Evolutionary conservation across 176 grass and related monocot genomes (phyloP), one percentile per base, ranked within the genome.

Genomic region (Triticum timopheevii): DNA sequence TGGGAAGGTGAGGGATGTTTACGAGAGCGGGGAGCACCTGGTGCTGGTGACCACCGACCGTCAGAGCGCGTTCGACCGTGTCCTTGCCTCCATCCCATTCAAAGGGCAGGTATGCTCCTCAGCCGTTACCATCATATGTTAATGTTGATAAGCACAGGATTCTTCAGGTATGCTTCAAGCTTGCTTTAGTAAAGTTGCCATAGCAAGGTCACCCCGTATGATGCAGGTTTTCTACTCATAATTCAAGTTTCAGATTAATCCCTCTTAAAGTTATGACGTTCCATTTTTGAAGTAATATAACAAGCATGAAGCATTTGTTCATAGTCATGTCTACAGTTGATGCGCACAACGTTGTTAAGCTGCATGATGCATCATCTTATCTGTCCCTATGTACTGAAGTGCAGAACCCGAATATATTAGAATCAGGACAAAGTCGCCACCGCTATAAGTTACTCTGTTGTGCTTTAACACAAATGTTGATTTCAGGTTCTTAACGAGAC

Each of bases 401-500:
- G 6, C 82, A 30, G 0, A 79, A 65, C 13, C 10, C 58, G 56
- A 75, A 24, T 59, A 44, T 13, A 12, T 30, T 50, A 8, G 15
- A 17, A 31, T 34, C 1, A 6, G 10, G n/a, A 33, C 13, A 45
- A 34, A 66, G 42, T 44, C 42, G 42, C 42, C 42, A 19, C 73
- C 23, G 34, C 9, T 27, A 20, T 79, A 10, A 58, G 6, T 62
- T 73, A 17, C 82, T 65, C 61, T 67, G 24, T n/a, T 47, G 15
- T 59, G 7, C 27, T 80, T n/a, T 33, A 15, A 8, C 34, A 35
- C 67, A 15, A 42, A 54, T 82, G 71, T 7, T 34, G 27, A 65
- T 84, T 91, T 76, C 89, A 96, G 97, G 92, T 96, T 83, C 93
- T 99, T 70, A 99, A 99, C 16, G 94, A 99, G 86, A 96, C 90